phyloP scores from a whole-genome alignment of 2,329 filamentous ascomycete species.

The Colletotrichum karsti region DNA sequence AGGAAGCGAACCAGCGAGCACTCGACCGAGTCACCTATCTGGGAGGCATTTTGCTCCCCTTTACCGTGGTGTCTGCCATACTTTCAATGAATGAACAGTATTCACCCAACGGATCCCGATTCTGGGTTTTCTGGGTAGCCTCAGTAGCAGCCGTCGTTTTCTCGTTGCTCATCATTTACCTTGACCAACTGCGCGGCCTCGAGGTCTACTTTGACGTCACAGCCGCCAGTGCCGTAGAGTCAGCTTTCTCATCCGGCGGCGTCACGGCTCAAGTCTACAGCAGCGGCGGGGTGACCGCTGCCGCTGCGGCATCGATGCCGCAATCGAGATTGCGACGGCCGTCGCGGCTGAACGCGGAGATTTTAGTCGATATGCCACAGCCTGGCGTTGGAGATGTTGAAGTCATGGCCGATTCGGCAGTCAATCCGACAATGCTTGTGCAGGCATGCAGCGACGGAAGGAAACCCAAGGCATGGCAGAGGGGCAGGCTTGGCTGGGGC shows the following conservation, averaged over 20 bases:
- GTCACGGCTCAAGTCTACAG: neutral
- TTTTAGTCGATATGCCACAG: conserved; percentile 28
- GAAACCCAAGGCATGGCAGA: conserved; percentile 48
- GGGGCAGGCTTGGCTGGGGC: conserved; percentile 53
- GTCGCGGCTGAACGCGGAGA: conserved; percentile 21
- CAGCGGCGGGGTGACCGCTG: neutral
- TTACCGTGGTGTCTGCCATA: conserved; percentile 56
- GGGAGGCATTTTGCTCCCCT: conserved; percentile 56
- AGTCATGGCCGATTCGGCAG: conserved; percentile 27
- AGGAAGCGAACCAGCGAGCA: conserved; percentile 46
- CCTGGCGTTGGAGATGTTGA: conserved; percentile 27
- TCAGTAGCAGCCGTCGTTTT: conserved; percentile 47
- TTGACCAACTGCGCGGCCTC: conserved; percentile 53
- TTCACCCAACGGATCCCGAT: conserved; percentile 47
- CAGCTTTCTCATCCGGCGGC: neutral
- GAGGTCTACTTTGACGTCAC: conserved; percentile 57
- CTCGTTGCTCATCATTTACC: conserved; percentile 54
- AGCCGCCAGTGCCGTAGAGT: conserved; percentile 34
- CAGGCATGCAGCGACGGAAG: conserved; percentile 38
- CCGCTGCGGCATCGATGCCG: conserved; percentile 38
- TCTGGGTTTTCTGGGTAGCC: conserved; percentile 60
- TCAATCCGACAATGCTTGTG: conserved; percentile 38
- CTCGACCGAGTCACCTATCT: conserved; percentile 59
- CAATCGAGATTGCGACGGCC: neutral
- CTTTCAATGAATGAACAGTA: conserved; percentile 56